These are phyloP conservation scores for Pleurotus salmoneostramineus DNA, from an alignment of 768 basidiomycete genomes.

Conservation along the genomic window DNA sequence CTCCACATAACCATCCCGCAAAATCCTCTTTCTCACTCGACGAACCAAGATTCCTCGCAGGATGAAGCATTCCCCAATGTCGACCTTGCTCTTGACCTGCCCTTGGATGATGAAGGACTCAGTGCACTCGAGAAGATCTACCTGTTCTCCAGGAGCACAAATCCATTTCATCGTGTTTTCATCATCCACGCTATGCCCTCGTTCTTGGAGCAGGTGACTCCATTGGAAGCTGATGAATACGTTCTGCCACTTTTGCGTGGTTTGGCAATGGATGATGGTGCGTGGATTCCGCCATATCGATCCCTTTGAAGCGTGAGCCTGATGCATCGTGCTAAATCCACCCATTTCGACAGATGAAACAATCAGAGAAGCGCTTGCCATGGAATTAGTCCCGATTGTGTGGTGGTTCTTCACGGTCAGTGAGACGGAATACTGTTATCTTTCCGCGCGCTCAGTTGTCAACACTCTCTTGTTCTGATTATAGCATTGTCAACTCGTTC, in stretches of 20 bases:
- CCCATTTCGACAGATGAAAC: conserved; percentile 56
- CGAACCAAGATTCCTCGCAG: conserved; percentile 13
- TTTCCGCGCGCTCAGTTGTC: conserved; percentile 7
- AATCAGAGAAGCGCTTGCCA: conserved; percentile 85
- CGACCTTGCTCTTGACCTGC: conserved; percentile 35
- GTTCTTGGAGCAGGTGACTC: conserved; percentile 71
- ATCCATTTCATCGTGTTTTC: conserved; percentile 61
- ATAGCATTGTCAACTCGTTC: conserved; percentile 66
- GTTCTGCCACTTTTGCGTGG: conserved; percentile 86
- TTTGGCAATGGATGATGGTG: conserved; percentile 85
- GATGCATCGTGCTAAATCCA: neutral
- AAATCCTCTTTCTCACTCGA: conserved; percentile 9
- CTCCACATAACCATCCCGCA: conserved; percentile 20
- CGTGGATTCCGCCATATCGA: conserved; percentile 15
- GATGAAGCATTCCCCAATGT: conserved; percentile 32
- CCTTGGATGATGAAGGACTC: conserved; percentile 74
- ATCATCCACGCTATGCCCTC: conserved; percentile 83
- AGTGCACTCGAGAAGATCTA: conserved; percentile 90
- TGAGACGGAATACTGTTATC: conserved; percentile 3
- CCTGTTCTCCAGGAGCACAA: conserved; percentile 78
- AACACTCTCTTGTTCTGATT: conserved; percentile 2
- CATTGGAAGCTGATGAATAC: conserved; percentile 89
- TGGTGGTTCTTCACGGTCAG: conserved; percentile 89
- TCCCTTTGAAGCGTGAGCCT: conserved; percentile 7
- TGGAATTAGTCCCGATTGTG: conserved; percentile 74